Conservation (phyloP, 768 basidiomycete species). For the Hypholoma sublateritium region DNA sequence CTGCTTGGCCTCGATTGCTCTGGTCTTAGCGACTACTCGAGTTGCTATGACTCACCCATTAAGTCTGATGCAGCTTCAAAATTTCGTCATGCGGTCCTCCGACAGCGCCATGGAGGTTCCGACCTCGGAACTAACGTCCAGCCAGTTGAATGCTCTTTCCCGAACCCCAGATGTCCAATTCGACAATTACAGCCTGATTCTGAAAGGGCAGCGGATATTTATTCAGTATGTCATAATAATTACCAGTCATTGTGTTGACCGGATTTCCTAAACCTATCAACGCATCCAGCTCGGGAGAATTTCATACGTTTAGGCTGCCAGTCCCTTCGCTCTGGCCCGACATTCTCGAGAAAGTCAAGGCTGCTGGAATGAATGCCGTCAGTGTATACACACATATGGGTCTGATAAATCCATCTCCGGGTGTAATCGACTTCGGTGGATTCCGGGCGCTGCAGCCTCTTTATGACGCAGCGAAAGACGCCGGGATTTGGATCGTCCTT, state of each 20-base stretch:
- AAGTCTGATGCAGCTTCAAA: constrained; percentile 11
- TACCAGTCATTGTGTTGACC: not conserved
- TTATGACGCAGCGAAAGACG: constrained; percentile 70
- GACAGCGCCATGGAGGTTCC: not conserved
- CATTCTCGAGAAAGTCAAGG: constrained; percentile 79
- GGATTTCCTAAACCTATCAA: not conserved
- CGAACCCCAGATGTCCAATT: constrained; percentile 43
- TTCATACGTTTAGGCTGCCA: constrained; percentile 81
- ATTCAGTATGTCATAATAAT: constrained; percentile 54
- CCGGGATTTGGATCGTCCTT: constrained; percentile 77
- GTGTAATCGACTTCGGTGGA: constrained; percentile 69
- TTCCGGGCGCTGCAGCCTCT: constrained; percentile 71
- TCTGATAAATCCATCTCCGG: constrained; percentile 70
- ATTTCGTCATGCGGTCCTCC: constrained; percentile 13
- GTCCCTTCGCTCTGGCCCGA: constrained; percentile 81
- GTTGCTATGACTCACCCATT: constrained; percentile 6
- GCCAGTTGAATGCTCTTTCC: constrained; percentile 9
- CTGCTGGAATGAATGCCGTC: constrained; percentile 75
- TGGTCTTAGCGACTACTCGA: constrained; percentile 24
- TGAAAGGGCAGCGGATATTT: constrained; percentile 71
- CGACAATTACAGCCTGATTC: constrained; percentile 71
- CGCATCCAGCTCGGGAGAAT: constrained; percentile 72
- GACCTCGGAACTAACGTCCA: constrained; percentile 1
- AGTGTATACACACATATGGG: constrained; percentile 85
- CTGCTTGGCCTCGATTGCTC: constrained; percentile 22